These are phyloP conservation scores for Galeopsis tetrahit DNA, from an alignment of 257 asterid genomes.

Conservation along the genomic window DNA sequence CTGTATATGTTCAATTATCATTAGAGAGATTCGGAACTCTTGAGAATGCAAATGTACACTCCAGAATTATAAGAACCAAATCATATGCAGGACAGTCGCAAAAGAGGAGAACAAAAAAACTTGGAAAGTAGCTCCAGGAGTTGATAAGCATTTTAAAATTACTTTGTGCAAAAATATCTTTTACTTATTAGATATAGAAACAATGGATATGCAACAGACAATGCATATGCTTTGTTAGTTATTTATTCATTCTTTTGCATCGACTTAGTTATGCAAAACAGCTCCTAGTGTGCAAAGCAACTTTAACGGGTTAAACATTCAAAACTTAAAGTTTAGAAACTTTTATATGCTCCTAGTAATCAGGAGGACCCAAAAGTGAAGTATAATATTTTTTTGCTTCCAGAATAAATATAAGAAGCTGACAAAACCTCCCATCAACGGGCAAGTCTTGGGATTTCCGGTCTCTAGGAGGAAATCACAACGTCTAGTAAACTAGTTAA, in stretches of 20 bases:
- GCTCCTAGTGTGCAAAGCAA: conserved; percentile 16
- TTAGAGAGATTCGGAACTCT: neutral
- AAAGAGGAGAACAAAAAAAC: neutral
- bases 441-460: no score
- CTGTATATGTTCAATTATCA: conserved; percentile 28
- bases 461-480: no score
- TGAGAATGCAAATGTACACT: neutral
- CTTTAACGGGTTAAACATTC: neutral
- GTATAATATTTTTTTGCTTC: neutral
- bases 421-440: no score
- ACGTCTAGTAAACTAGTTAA: no score
- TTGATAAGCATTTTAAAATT: neutral
- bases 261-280: conserved; percentile 3
- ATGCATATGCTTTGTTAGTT: neutral
- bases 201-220: neutral
- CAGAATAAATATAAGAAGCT: neutral
- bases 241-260: neutral
- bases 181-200: neutral
- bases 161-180: neutral
- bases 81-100: neutral
- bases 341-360: neutral
- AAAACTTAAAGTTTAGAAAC: neutral
- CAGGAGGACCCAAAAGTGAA: neutral
- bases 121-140: neutral
- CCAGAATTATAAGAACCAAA: neutral